Evolutionary conservation across 768 basidiomycete genomes (phyloP), one percentile per base, ranked within the genome.

Genomic region (Boletales sp.): DNA sequence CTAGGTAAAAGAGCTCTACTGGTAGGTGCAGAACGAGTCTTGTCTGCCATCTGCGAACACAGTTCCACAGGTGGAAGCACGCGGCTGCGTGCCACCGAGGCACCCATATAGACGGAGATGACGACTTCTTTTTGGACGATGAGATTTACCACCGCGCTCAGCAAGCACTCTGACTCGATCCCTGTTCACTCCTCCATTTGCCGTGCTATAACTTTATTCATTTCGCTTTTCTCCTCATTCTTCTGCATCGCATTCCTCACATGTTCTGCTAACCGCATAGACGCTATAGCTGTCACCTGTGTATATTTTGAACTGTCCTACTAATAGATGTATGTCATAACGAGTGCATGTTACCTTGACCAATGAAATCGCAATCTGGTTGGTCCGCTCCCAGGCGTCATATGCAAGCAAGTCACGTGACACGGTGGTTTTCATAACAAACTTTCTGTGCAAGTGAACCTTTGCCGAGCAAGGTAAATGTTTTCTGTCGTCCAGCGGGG

Each of bases 61-160:
- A 57, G 41, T 42, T 29, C 17, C 15, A 17, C 44, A 85, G 84
- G 86, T 89, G 85, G 86, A 89, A 92, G 66, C 90, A 92, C 59
- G 90, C 89, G 27, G 86, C 86, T 1, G 57, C 77, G 15, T 92
- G 90, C 57, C 90, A 92, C 60, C 78, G 79, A 46, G 76, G 78
- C 15, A 76, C 77, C 6, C 73, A 69, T 15, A 65, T 86, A 43
- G 64, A 68, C 2, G 84, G 82, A 29, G 84, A 88, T 51, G 60
- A 71, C 47, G 78, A 83, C 61, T 70, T 78, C 50, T 85, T 77
- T 58, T 67, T 81, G 51, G 70, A 79, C 34, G 83, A 88, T 53
- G 68, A 71, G 4, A 67, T 81, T 19, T 74, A 69, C 44, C 53
- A 57, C 40, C 57, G 53, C 15, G 51, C 60, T 47, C 62, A 53